phyloP scores from a whole-genome alignment of 805 yeast genomes.

The Candida michaelii region DNA sequence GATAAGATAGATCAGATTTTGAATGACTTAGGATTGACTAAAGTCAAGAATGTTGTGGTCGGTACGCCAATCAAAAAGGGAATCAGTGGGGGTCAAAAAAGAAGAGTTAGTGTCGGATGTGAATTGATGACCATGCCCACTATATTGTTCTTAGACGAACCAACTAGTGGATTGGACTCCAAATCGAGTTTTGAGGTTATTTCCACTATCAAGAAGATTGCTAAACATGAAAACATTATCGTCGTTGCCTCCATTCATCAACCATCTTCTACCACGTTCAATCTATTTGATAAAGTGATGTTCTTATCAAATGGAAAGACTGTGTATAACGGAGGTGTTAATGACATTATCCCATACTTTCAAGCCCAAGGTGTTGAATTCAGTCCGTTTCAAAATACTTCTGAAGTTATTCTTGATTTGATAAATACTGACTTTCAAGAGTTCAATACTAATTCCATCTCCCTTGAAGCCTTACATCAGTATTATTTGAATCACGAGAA shows the following conservation, averaged over 20 bases:
- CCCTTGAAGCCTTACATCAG: constrained; percentile 2
- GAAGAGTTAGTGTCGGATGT: constrained; percentile 22
- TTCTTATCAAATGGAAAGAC: constrained; percentile 24
- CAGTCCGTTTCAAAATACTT: constrained; percentile 22
- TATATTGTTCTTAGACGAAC: constrained; percentile 57
- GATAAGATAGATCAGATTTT: constrained; percentile 6
- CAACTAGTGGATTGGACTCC: constrained; percentile 62
- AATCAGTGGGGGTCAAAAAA: constrained; percentile 24
- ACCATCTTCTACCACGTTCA: constrained; percentile 48
- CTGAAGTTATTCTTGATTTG: constrained; percentile 29
- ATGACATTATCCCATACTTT: constrained; percentile 18
- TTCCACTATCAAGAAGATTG: constrained; percentile 42
- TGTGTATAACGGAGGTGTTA: constrained; percentile 19
- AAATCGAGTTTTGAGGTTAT: constrained; percentile 54
- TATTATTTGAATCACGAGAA: constrained; percentile 1
- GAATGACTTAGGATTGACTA: constrained; percentile 16
- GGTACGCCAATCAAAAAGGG: constrained; percentile 25
- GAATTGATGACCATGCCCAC: constrained; percentile 20
- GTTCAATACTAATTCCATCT: background rate
- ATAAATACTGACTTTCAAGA: constrained; percentile 26
- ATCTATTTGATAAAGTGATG: constrained; percentile 25
- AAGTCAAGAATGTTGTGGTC: constrained; percentile 16
- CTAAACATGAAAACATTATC: constrained; percentile 31
- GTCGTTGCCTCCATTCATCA: constrained; percentile 56
- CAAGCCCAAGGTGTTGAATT: constrained; percentile 19